A percentile compares a stretch with the other conserved stretches of the same genome.
Evolutionary conservation across 2,329 filamentous ascomycete species (phyloP).

Genomic region (Trichoderma arundinaceum): DNA sequence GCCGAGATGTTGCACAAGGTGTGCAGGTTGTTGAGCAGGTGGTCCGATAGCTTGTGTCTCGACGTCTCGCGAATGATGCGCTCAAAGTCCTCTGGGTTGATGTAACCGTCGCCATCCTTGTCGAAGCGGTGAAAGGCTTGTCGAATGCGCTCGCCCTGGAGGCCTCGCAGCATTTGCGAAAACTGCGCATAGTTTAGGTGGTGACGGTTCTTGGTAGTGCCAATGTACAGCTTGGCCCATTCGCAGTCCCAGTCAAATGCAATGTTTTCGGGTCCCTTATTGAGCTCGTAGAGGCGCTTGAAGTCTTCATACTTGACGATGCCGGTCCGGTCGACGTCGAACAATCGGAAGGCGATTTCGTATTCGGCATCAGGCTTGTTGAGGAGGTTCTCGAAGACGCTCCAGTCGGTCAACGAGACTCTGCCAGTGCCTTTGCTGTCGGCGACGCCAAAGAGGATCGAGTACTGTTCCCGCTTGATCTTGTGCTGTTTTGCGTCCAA

Average conservation of each 20-base stretch:
- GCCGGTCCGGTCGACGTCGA: constrained; percentile 84
- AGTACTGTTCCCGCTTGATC: constrained; percentile 94
- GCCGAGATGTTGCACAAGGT: constrained; percentile 94
- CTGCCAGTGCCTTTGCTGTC: constrained; percentile 77
- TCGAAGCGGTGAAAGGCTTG: constrained; percentile 95
- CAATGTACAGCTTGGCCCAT: constrained; percentile 95
- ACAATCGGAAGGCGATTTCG: constrained; percentile 96
- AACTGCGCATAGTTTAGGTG: constrained; percentile 95
- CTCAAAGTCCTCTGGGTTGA: constrained; percentile 94
- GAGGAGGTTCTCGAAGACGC: constrained; percentile 90
- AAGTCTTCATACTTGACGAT: constrained; percentile 90
- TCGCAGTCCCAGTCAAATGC: constrained; percentile 97
- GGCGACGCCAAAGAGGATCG: constrained; percentile 88
- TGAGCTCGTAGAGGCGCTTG: constrained; percentile 80
- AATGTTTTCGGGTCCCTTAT: constrained; percentile 83
- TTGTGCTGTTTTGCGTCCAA: constrained; percentile 72
- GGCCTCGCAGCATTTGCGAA: constrained; percentile 93
- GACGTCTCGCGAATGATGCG: constrained; percentile 94
- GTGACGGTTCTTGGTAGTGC: constrained; percentile 84
- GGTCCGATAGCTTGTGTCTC: constrained; percentile 95
- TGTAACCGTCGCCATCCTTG: constrained; percentile 90
- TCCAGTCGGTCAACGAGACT: constrained; percentile 85
- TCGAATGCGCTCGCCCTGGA: constrained; percentile 93
- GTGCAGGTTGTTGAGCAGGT: constrained; percentile 86
- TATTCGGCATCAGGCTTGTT: constrained; percentile 96